These are phyloP conservation scores for Boletus patriciae DNA, from an alignment of 768 basidiomycete species.

Conservation along the genomic window DNA sequence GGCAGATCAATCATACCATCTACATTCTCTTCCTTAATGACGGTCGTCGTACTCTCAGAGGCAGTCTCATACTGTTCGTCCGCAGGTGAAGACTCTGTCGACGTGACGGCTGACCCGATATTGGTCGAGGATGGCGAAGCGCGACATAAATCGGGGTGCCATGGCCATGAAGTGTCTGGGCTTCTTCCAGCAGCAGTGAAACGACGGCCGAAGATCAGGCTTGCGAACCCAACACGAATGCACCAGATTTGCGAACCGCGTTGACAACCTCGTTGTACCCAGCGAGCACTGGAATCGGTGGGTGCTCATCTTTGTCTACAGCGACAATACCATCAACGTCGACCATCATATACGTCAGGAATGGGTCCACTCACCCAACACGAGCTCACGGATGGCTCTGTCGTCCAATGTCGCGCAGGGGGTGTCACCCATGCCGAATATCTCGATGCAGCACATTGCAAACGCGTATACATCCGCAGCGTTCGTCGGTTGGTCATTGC, in stretches of 20 bases:
- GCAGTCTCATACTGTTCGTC: constrained; percentile 31
- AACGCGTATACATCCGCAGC: constrained; percentile 71
- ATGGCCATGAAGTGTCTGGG: constrained; percentile 41
- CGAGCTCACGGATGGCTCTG: constrained; percentile 48
- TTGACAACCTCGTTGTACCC: constrained; percentile 34
- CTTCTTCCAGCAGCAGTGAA: constrained; percentile 46
- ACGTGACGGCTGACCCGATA: not conserved
- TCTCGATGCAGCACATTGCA: constrained; percentile 63
- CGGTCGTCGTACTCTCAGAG: constrained; percentile 23
- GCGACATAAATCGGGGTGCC: not conserved
- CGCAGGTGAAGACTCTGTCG: constrained; percentile 19
- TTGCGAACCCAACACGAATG: constrained; percentile 56
- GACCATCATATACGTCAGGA: constrained; percentile 5
- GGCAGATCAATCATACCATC: constrained; percentile 18
- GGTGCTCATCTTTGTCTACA: constrained; percentile 52
- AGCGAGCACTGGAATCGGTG: constrained; percentile 42
- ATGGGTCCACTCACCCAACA: constrained; percentile 42
- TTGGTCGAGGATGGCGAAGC: not conserved
- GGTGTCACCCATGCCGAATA: constrained; percentile 59
- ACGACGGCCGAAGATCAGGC: constrained; percentile 52
- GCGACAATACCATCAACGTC: constrained; percentile 17
- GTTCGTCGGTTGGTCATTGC: constrained; percentile 45
- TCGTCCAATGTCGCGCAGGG: constrained; percentile 59
- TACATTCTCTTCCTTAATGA: constrained; percentile 10
- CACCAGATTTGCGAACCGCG: constrained; percentile 48